These are phyloP conservation scores for Amanita brunnescens DNA, from an alignment of 768 basidiomycete species.

Conservation along the genomic window DNA sequence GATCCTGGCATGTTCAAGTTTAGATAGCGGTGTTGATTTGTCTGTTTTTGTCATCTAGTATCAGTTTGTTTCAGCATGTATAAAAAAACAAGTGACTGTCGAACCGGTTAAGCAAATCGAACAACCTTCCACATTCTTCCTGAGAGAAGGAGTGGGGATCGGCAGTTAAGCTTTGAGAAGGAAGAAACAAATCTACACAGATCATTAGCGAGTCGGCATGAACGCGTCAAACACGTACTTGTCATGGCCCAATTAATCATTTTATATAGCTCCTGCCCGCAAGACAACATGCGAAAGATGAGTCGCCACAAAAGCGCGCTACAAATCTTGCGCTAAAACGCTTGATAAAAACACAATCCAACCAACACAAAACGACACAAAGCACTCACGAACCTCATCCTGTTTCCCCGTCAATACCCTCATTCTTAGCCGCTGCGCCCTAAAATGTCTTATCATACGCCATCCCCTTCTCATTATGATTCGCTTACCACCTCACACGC, in stretches of 20 bases:
- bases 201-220: no score
- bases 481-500: conserved; percentile 49
- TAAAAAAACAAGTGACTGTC: background rate
- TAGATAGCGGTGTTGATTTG: conserved; percentile 34
- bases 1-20: conserved; percentile 55
- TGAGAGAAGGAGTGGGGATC: conserved; percentile 56
- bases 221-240: conserved; percentile 36
- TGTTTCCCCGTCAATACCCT: conserved; percentile 16
- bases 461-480: conserved; percentile 51
- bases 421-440: conserved; percentile 18
- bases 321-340: conserved; percentile 57
- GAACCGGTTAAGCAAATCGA: conserved; percentile 35
- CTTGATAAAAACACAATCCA: background rate
- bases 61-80: no score
- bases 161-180: conserved; percentile 46
- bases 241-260: conserved; percentile 77
- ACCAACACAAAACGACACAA: background rate
- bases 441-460: conserved; percentile 33
- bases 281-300: conserved; percentile 68
- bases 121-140: conserved; percentile 71
- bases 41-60: conserved; percentile 1
- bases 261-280: conserved; percentile 61
- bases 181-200: conserved; percentile 54
- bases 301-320: conserved; percentile 73
- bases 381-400: conserved; percentile 38